Evolutionary conservation across 306 rosid species (phyloP), one percentile per base, ranked within the genome.

Genomic region (Herpetospermum pedunculosum): DNA sequence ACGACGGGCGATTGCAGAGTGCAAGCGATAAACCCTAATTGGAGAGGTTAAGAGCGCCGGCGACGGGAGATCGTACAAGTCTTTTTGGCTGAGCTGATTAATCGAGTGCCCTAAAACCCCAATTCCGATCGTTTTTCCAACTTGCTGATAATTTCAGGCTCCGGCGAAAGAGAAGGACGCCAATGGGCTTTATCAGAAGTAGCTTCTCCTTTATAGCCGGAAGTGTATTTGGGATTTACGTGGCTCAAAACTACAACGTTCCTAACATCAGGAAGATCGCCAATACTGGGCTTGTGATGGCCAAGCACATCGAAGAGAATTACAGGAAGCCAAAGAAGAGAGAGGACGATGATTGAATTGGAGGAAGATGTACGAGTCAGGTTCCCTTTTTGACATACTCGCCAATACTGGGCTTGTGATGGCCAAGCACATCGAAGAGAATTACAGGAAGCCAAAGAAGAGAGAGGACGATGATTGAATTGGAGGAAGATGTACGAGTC

Each of bases 311-410:
- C 75, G 88, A 85, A 19, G 82, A 82, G 79, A 82, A 35, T 23
- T 85, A 85, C 64, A 80, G 88, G 32, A 85, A 82, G 79, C 84
- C 84, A 41, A 85, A 82, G 84, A 83, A 84, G 75, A 64, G 49
- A 15, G 82, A 34, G 50, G 82, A 75, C 13, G 82, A 79, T 5
- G 72, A 74, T 49, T 75, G 74, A 73, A 12, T 37, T n/a, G n/a
- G n/a, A n/a, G 23, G 19, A 52, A 28, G 26, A 10, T 59, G 43
- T 43, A 37, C 38, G 32, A 69, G 4, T 4, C 74, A 69, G 70
- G 70, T 63, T 63, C 70, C 25, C 29, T 30, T 63, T 63, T 37
- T 63, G 14, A 63, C 70, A 37, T 35, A 16, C 48, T n/a, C n/a
- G n/a, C n/a, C n/a, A n/a, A n/a, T n/a, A n/a, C n/a, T n/a, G n/a